Conservation (phyloP, 225 moss, liverwort and hornwort genomes). For the Marchantia paleacea region DNA sequence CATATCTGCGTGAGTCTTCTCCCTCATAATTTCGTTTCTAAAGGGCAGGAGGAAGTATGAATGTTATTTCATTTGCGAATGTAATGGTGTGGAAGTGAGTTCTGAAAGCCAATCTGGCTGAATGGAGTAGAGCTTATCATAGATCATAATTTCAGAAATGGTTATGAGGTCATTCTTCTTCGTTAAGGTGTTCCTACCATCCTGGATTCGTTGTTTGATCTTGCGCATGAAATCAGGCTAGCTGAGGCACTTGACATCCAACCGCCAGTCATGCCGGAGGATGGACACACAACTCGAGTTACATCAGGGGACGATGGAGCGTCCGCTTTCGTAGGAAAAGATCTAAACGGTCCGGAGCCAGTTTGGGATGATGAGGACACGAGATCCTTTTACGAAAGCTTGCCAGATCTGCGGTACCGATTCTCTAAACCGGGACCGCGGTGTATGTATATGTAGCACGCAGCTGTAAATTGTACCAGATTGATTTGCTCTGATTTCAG, state of each 20-base stretch:
- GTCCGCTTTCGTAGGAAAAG: constrained; percentile 61
- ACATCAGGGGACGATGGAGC: constrained; percentile 77
- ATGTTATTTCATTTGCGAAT: neutral
- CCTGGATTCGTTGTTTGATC: neutral
- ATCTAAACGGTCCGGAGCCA: constrained; percentile 71
- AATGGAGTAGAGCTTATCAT: neutral
- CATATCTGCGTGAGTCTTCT: constrained; percentile 67
- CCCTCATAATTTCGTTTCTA: neutral
- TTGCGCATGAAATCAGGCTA: constrained; percentile 42
- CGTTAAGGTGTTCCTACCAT: neutral
- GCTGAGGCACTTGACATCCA: constrained; percentile 94
- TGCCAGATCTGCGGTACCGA: constrained; percentile 77
- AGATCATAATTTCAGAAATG: neutral
- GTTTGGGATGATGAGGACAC: constrained; percentile 99
- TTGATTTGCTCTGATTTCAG: neutral
- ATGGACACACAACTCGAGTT: constrained; percentile 92
- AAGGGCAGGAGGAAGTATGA: neutral
- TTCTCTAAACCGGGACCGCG: too few relatives aligned
- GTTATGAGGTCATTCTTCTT: neutral
- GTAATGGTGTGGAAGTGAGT: too few relatives aligned
- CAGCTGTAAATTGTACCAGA: neutral
- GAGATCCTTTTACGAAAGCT: constrained; percentile 88
- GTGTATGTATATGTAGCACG: neutral
- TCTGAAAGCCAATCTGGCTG: neutral
- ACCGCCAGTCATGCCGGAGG: constrained; percentile 93